Evolutionary conservation across 768 basidiomycete species (phyloP), one percentile per base, ranked within the genome.

Genomic region (Rhizopogon sp.): DNA sequence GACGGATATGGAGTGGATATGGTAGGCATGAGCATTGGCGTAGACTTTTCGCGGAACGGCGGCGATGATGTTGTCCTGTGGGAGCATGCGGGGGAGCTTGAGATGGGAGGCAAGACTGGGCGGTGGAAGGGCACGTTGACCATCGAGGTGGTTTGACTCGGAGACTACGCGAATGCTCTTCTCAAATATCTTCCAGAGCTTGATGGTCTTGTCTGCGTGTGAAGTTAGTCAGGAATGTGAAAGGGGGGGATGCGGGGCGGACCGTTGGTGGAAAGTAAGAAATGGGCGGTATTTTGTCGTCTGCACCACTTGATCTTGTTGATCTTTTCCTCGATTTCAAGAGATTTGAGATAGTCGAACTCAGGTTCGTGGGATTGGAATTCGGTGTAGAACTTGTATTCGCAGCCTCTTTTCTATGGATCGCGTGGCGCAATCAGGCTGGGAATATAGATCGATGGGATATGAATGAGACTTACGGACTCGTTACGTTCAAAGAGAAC

Each of bases 241-340:
- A 46, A 22, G 40, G 53, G 4, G 33, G n/a, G 14, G 25, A 20
- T 51, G 54, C 55, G 52, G 33, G 39, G 72, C 80, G 57, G 58
- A 96, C 97, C 97, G 65, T 99, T 99, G 31, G 97, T 98, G 56
- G 94, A 96, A 50, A 99, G 74, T 54, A 99, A 75, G 73, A 99
- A 98, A 73, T 99, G 97, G 43, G 97, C 95, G 44, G 90, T 81
- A 70, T 98, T 98, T 76, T 97, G 94, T 60, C 97, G 84, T 78
- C 87, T 94, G 80, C 95, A 98, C 97, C 97, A 99, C 72, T 94
- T 93, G 83, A 99, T 99, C 84, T 97, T 92, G 80, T 99, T 99
- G 80, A 99, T 99, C 88, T 99, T 99, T 82, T 99, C 97, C 75
- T 99, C 97, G 73, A 99, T 99, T 81, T 99, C 97, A 63, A 99